phyloP scores from a whole-genome alignment of 352 stramenopile species.

The Globisporangium sylvaticum region DNA sequence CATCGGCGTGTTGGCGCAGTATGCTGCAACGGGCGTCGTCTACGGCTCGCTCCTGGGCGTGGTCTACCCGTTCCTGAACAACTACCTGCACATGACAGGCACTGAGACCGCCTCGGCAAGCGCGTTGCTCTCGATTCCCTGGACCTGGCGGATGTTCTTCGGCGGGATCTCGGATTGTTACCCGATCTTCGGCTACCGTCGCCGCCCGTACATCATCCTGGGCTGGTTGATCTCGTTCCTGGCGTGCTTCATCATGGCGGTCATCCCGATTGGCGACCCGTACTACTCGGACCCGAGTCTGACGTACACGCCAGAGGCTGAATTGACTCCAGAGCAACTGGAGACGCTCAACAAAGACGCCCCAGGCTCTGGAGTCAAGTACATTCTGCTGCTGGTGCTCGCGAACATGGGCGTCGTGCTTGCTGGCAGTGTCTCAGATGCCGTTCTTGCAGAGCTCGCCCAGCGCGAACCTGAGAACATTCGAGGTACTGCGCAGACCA shows the following conservation, averaged over 20 bases:
- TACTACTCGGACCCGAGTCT: constrained; percentile 12
- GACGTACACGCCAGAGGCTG: neutral
- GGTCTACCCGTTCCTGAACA: constrained; percentile 16
- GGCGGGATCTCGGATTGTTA: constrained; percentile 37
- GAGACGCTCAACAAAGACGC: neutral
- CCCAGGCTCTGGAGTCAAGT: neutral
- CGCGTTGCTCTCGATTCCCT: constrained; percentile 33
- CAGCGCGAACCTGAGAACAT: neutral
- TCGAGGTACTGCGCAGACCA: neutral
- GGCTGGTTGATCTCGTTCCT: constrained; percentile 15
- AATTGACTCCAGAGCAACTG: neutral
- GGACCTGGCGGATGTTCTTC: constrained; percentile 54
- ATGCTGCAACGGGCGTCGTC: constrained; percentile 15
- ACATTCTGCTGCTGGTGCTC: neutral
- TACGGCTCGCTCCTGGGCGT: constrained; percentile 19
- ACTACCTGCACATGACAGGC: constrained; percentile 23
- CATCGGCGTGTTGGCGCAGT: neutral
- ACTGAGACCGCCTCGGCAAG: constrained; percentile 17
- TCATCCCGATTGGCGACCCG: constrained; percentile 7
- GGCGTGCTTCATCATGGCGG: constrained; percentile 16
- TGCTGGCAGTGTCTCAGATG: neutral
- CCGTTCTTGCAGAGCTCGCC: neutral
- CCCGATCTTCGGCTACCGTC: constrained; percentile 35
- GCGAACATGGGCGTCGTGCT: neutral
- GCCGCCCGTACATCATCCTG: constrained; percentile 43